These are phyloP conservation scores for Kurtzmaniella cleridarum DNA, from an alignment of 805 yeast species.

Conservation along the genomic window DNA sequence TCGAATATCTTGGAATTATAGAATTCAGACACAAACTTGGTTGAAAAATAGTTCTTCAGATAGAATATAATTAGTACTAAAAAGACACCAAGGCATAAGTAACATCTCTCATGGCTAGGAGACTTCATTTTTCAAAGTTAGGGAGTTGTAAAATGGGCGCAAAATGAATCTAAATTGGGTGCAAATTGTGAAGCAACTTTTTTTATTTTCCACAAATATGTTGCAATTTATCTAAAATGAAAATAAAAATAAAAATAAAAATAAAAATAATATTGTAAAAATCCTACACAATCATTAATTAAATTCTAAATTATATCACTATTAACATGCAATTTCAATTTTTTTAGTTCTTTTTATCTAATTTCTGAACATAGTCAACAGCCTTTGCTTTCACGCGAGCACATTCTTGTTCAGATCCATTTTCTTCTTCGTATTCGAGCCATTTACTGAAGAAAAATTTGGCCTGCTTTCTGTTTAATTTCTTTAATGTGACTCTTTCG, in stretches of 20 bases:
- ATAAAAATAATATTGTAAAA: background rate
- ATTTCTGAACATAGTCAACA: conserved; percentile 57
- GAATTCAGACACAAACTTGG: no score
- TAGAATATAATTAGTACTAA: no score
- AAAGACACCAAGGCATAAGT: no score
- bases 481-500: conserved; percentile 68
- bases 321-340: background rate
- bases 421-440: conserved; percentile 72
- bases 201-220: background rate
- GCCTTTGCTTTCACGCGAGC: conserved; percentile 92
- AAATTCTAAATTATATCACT: conserved; percentile 1
- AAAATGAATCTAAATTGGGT: no score
- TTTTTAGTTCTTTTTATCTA: conserved; percentile 5
- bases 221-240: no score
- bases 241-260: background rate
- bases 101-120: no score
- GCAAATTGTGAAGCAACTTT: no score
- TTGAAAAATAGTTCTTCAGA: no score
- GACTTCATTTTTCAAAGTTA: no score
- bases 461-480: conserved; percentile 81
- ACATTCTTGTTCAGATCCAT: conserved; percentile 60
- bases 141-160: no score
- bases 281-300: background rate
- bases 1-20: conserved; percentile 6
- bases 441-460: conserved; percentile 92